Base-by-base conservation (phyloP, 768 basidiomycete species). In the Heimioporus sp. region DNA sequence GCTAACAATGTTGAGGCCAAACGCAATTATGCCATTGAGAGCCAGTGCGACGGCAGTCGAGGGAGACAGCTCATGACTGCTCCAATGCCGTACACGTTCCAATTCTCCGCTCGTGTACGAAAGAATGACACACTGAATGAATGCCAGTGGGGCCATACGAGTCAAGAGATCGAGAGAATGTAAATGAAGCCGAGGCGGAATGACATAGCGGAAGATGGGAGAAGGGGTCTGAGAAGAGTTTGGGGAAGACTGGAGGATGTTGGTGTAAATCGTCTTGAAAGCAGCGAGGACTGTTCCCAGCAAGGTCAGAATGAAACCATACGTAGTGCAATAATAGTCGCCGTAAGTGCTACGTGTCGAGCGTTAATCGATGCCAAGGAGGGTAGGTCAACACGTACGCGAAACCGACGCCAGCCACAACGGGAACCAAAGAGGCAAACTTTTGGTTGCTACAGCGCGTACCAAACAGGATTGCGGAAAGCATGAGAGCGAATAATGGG, bases 221-320 rank as follows among this genome's bases (percentile, higher is more conserved):
- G 58, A 42, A 39, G 57, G 35, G 10, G 59, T 9, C 31, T 58
- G 57, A 13, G 60, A 50, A 30, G 54, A 61, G 7, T 28, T 28
- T 21, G 65, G 59, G 5, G 73, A 63, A n/a, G 79, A 74, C 63
- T 87, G 89, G 1, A 87, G 82, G 55, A 89, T 72, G 66, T 94
- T 91, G 11, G 96, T 98, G 57, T 87, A 82, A 41, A 98, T 87
- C 0, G 96, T 97, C 69, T 98, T 98, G 48, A 97, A 72, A 9
- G 97, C 88, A 6, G 97, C 97, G 35, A 99, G 81, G 48, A 96
- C 66, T 0, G 96, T 93, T 40, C 97, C 97, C 16, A 94, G 71
- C 13, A 99, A 78, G 0, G 97, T 98, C 19, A 99, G 78, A 63
- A 90, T 59, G 52, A 98, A 81, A 5, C 97, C 97, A 68, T 82